These are phyloP conservation scores for Grosmannia huntii DNA, from an alignment of 2,329 filamentous ascomycete species.

Conservation along the genomic window DNA sequence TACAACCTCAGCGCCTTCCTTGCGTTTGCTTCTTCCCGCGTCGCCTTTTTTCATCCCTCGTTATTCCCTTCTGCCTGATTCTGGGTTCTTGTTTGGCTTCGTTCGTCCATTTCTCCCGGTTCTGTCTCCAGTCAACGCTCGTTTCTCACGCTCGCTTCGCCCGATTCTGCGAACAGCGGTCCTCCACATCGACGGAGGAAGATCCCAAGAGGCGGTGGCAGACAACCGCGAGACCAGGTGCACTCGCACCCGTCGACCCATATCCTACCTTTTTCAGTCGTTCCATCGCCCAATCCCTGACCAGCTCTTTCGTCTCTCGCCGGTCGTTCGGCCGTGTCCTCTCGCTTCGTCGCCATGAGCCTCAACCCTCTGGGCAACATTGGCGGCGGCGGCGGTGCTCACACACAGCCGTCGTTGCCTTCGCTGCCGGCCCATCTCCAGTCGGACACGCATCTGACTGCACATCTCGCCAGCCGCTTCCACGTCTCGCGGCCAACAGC, in stretches of 20 bases:
- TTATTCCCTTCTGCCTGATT: not conserved
- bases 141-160: not conserved
- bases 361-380: conserved; percentile 33
- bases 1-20: not conserved
- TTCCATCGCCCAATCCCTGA: not conserved
- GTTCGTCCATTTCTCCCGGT: not conserved
- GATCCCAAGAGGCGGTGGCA: not conserved
- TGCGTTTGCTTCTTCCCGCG: not conserved
- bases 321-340: not conserved
- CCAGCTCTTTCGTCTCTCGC: not conserved
- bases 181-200: not conserved
- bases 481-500: conserved; percentile 85
- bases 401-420: conserved; percentile 76
- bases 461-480: conserved; percentile 77
- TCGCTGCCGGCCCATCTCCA: conserved; percentile 74
- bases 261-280: not conserved
- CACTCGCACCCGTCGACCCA: not conserved
- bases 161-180: not conserved
- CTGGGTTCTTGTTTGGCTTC: not conserved
- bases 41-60: not conserved
- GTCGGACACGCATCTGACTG: conserved; percentile 53
- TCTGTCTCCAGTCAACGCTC: not conserved
- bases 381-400: conserved; percentile 44
- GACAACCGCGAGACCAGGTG: not conserved
- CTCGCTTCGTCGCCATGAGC: conserved; percentile 33